Percentiles rank a stretch among this genome's conserved stretches.
Conservation (phyloP, 78 protist genomes). For the Dictyostelium brefeldianum region DNA sequence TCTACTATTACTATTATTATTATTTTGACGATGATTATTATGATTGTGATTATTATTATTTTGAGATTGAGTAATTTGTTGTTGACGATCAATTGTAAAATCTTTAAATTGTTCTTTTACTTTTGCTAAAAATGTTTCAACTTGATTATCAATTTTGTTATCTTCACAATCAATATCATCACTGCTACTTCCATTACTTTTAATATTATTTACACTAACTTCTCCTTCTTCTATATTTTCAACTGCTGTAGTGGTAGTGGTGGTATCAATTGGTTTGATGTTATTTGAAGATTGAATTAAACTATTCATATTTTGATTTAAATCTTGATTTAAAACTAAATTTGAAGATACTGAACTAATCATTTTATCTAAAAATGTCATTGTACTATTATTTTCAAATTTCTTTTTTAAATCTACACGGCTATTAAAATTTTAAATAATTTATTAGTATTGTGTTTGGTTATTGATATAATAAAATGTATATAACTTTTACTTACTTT, state of each 20-base stretch:
- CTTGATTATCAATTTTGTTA: background rate
- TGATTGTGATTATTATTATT: background rate
- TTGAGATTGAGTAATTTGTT: no score
- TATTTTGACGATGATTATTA: background rate
- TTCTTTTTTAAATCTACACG: background rate
- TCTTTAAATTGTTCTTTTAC: background rate
- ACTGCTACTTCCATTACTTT: background rate
- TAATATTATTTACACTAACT: background rate
- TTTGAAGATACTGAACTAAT: constrained; percentile 6
- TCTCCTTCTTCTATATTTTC: no score
- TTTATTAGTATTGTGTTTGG: background rate
- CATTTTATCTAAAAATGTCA: constrained; percentile 32
- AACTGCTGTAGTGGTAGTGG: no score
- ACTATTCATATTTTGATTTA: no score
- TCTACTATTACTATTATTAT: background rate
- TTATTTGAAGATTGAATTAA: no score
- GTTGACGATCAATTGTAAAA: background rate
- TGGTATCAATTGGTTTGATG: no score
- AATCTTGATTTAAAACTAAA: background rate
- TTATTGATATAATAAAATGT: no score
- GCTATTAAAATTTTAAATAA: background rate
- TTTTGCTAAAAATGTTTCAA: background rate
- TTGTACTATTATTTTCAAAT: background rate
- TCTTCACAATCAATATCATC: background rate
- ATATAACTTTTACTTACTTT: background rate